Conservation (phyloP, 2,329 filamentous ascomycete genomes). For the Talaromyces verruculosus region DNA sequence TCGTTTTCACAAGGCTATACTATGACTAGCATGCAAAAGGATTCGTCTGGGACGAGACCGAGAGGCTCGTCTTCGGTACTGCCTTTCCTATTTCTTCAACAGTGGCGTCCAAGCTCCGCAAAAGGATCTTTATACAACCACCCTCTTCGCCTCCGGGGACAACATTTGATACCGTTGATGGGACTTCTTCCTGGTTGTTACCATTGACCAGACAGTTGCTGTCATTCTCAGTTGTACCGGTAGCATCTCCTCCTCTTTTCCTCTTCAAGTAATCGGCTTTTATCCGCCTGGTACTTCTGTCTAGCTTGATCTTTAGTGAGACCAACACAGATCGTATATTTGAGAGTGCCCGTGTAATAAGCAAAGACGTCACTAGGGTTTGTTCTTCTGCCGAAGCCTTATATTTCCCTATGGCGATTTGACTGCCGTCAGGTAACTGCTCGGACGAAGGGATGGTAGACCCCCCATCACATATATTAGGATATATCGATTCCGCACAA, state of each 20-base stretch:
- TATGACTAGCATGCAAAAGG: background rate
- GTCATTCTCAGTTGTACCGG: background rate
- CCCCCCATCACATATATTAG: background rate
- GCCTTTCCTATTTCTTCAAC: constrained; percentile 1
- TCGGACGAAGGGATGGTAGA: background rate
- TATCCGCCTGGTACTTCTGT: background rate
- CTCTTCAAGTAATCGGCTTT: background rate
- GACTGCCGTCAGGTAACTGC: background rate
- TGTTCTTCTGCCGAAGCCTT: background rate
- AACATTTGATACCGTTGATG: background rate
- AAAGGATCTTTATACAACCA: background rate
- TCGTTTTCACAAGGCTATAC: background rate
- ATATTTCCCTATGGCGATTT: background rate
- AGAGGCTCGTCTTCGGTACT: background rate
- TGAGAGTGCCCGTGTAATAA: background rate
- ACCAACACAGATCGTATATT: background rate
- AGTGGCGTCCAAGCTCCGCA: constrained; percentile 2
- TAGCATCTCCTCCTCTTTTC: background rate
- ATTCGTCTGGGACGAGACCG: background rate
- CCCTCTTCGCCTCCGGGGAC: background rate
- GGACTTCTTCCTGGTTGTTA: background rate
- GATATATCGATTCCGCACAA: background rate
- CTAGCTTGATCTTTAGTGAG: background rate
- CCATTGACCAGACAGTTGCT: background rate
- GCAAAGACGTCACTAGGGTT: background rate